Conservation (phyloP, 192 early-diverging fungal species). For the Umbelopsis isabellina region DNA sequence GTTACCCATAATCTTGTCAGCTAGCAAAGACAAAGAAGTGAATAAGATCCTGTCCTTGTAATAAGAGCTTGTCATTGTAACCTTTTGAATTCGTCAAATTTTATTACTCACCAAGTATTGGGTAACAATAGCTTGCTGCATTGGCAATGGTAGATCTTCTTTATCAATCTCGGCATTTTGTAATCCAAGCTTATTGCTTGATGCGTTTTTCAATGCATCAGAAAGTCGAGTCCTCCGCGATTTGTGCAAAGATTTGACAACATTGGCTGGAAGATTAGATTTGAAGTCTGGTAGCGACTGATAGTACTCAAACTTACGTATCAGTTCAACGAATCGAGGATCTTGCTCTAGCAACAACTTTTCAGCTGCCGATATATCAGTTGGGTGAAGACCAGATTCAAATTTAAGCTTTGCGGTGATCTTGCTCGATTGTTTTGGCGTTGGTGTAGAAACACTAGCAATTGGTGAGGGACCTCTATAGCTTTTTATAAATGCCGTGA, state of each 20-base stretch:
- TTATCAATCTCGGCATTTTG: not conserved
- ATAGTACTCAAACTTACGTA: conserved; percentile 9
- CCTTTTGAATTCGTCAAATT: not conserved
- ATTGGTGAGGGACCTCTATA: not conserved
- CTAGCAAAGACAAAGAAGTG: conserved; percentile 56
- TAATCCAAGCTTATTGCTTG: not conserved
- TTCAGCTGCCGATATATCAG: not conserved
- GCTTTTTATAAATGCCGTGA: conserved; percentile 66
- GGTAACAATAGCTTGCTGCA: not conserved
- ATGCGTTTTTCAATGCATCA: conserved; percentile 17
- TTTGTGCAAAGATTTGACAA: not conserved
- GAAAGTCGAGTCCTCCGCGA: conserved; percentile 5
- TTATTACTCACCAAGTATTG: conserved; percentile 15
- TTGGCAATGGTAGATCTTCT: not conserved
- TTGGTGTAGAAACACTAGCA: conserved; percentile 2
- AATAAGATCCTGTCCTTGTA: conserved; percentile 27
- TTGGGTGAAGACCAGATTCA: not conserved
- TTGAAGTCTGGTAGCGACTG: not conserved
- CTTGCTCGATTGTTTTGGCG: not conserved
- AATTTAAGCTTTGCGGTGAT: not conserved
- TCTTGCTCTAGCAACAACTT: conserved; percentile 41
- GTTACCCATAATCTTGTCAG: conserved; percentile 68
- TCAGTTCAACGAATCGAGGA: conserved; percentile 37
- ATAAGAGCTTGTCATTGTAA: too few species aligned
- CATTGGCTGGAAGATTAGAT: not conserved